phyloP scores from a whole-genome alignment of 768 basidiomycete species.

The Lactifluus volemus region DNA sequence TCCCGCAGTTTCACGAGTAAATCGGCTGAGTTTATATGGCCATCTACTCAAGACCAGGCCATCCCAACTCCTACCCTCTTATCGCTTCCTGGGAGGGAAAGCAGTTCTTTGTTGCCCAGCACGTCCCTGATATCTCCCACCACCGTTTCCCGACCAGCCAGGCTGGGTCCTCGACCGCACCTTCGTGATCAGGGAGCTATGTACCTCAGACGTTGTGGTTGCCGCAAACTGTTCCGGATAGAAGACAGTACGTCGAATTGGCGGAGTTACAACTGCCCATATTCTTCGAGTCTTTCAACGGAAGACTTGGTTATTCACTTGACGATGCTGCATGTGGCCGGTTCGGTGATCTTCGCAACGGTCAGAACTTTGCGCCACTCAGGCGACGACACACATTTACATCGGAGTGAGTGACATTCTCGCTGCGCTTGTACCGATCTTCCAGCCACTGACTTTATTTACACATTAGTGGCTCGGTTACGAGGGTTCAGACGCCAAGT shows the following conservation, averaged over 20 bases:
- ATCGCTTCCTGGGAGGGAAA: not conserved
- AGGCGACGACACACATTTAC: conserved; percentile 1
- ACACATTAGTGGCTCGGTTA: conserved; percentile 8
- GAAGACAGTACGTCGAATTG: not conserved
- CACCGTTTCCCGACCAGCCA: not conserved
- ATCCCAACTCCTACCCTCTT: not conserved
- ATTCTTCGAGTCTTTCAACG: not conserved
- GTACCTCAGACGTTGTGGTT: conserved; percentile 10
- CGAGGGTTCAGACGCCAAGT: conserved; percentile 3
- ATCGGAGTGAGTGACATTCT: conserved; percentile 2
- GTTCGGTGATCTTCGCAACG: not conserved
- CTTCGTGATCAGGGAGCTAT: not conserved
- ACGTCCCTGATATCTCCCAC: not conserved
- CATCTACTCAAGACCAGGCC: not conserved
- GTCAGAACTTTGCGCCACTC: not conserved
- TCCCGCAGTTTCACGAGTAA: not conserved
- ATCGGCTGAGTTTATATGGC: not conserved
- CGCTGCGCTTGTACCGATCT: not conserved
- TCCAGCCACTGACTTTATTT: not conserved
- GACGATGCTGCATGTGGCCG: not conserved
- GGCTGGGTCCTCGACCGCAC: not conserved
- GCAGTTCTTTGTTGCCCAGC: not conserved
- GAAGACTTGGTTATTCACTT: conserved; percentile 4
- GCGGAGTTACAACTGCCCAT: conserved; percentile 7
- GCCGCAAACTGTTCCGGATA: not conserved